Conservation (phyloP, 164 flowering plant species). For the Annona squamosa region DNA sequence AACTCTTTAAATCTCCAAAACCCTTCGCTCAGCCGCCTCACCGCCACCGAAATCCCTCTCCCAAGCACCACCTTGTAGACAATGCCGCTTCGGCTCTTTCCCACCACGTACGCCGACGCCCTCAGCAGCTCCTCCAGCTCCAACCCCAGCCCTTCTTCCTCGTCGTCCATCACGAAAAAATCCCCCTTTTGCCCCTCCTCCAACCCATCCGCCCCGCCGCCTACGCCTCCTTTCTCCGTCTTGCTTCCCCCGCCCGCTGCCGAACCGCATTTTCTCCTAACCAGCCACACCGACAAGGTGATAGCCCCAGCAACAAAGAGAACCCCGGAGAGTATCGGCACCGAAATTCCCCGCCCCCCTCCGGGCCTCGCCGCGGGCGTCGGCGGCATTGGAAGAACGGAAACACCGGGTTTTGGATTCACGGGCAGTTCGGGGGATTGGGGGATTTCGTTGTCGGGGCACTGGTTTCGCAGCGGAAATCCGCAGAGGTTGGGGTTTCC, state of each 20-base stretch:
- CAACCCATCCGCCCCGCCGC: conserved; percentile 5
- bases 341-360: conserved; percentile 24
- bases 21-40: conserved; percentile 75
- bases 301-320: conserved; percentile 40
- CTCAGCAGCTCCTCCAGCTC: conserved; percentile 92
- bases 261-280: conserved; percentile 36
- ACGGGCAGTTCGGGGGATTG: conserved; percentile 18
- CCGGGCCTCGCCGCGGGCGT: not conserved
- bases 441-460: conserved; percentile 45
- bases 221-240: conserved; percentile 28
- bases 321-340: conserved; percentile 53
- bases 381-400: not conserved
- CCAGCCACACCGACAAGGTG: conserved; percentile 47
- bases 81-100: conserved; percentile 88
- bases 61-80: conserved; percentile 88
- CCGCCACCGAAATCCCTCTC: conserved; percentile 57
- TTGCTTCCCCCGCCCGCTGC: conserved; percentile 14
- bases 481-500: conserved; percentile 88
- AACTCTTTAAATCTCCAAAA: conserved; percentile 71
- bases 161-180: conserved; percentile 54
- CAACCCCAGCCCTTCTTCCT: conserved; percentile 60
- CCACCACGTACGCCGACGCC: conserved; percentile 92
- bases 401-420: conserved; percentile 18
- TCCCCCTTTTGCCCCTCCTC: conserved; percentile 76
- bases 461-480: conserved; percentile 54